These are phyloP conservation scores for Pythium aquatile DNA, from an alignment of 352 stramenopile species.

Conservation along the genomic window DNA sequence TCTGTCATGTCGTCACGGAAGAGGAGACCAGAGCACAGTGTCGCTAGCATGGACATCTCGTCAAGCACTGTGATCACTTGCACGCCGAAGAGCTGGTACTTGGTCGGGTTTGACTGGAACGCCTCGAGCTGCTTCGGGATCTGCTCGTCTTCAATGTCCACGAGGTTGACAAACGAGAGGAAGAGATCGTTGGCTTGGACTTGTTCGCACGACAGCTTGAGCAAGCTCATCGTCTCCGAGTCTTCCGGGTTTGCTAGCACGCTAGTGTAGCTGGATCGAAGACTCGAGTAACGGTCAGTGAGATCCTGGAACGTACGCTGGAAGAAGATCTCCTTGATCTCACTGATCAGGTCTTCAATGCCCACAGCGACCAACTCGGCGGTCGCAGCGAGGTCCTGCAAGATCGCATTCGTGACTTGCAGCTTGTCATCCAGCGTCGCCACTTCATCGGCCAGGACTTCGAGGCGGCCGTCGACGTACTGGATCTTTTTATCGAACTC, in stretches of 20 bases:
- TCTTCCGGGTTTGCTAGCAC: background rate
- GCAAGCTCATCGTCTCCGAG: conserved; percentile 9
- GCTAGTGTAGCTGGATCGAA: conserved; percentile 5
- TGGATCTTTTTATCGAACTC: conserved; percentile 16
- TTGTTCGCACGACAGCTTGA: conserved; percentile 16
- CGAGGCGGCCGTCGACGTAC: conserved; percentile 12
- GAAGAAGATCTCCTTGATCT: conserved; percentile 18
- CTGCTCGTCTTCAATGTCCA: conserved; percentile 21
- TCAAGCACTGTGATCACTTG: conserved; percentile 11
- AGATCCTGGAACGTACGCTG: conserved; percentile 8
- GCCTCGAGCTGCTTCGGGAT: conserved; percentile 18
- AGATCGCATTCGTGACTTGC: conserved; percentile 2
- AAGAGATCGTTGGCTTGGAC: conserved; percentile 13
- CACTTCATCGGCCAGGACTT: background rate
- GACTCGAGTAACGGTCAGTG: conserved; percentile 10
- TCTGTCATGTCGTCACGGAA: conserved; percentile 17
- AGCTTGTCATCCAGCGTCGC: conserved; percentile 14
- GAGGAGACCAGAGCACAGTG: conserved; percentile 14
- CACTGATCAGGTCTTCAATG: conserved; percentile 5
- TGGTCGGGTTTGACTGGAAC: conserved; percentile 10
- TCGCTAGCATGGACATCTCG: conserved; percentile 16
- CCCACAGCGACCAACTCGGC: conserved; percentile 8
- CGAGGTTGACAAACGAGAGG: conserved; percentile 18
- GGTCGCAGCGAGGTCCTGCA: conserved; percentile 7
- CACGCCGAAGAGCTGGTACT: conserved; percentile 16